Percentiles rank a stretch among this genome's conserved stretches.
Conservation (phyloP, 805 yeast genomes). For the Starmerella tilneyi region DNA sequence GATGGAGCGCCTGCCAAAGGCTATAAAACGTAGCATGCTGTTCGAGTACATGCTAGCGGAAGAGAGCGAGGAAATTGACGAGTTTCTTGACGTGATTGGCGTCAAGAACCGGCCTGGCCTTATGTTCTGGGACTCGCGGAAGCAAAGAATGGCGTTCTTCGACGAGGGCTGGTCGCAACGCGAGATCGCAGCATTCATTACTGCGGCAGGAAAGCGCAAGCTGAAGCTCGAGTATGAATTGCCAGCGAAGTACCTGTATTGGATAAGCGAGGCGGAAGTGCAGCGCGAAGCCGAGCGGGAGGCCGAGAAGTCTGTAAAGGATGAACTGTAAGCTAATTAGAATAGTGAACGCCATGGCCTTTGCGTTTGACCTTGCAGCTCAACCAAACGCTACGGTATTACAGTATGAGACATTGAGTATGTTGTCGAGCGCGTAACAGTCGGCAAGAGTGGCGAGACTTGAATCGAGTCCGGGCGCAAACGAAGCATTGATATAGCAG, state of each 20-base stretch:
- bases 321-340: slow-evolving; percentile 17
- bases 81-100: slow-evolving; percentile 18
- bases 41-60: slow-evolving; percentile 21
- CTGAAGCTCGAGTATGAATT: slow-evolving; percentile 4
- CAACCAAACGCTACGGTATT: slow-evolving; percentile 33
- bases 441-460: slow-evolving; percentile 29
- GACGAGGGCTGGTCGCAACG: slow-evolving; percentile 14
- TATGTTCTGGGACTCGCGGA: slow-evolving; percentile 17
- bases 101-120: slow-evolving; percentile 17
- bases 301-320: slow-evolving; percentile 11
- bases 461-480: slow-evolving; percentile 35
- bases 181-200: slow-evolving; percentile 12
- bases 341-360: no score
- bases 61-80: slow-evolving; percentile 12
- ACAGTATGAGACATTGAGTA: slow-evolving; percentile 30
- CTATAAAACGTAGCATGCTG: slow-evolving; percentile 11
- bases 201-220: slow-evolving; percentile 12
- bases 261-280: slow-evolving; percentile 23
- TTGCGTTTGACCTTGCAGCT: no score
- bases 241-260: slow-evolving; percentile 21
- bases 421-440: slow-evolving; percentile 27
- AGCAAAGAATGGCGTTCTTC: slow-evolving; percentile 9
- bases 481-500: slow-evolving; percentile 34
- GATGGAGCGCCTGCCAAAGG: slow-evolving; percentile 13
- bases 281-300: slow-evolving; percentile 13